Base-by-base conservation (phyloP, 2,329 filamentous ascomycete species). In the Knufia fluminis region DNA sequence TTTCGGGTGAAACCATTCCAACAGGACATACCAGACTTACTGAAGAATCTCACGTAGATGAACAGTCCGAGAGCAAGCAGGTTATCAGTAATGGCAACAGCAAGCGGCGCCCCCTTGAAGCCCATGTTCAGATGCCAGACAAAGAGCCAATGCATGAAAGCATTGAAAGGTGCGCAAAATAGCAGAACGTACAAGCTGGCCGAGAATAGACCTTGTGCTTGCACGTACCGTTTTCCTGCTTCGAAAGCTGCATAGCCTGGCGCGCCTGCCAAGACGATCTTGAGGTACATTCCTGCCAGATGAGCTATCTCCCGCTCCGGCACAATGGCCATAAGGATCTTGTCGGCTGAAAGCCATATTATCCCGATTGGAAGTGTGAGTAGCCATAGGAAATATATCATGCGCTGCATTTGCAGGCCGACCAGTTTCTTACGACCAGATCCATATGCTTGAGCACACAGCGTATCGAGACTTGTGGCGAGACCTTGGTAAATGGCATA, bases 391-490 rank as follows among this genome's bases (percentile, higher is more conserved):
- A 92, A 90, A 62, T 75, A 84, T 1, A 86, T 72, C 86, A 91
- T 91, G 50, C 86, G 77, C 67, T 92, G 85, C 54, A 87, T 76
- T 60, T 92, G 86, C 48, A 92, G 66, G 1, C 86, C 91, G 51
- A 97, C 91, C 3, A 97, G 78, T 58, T 90, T 85, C 63, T 85
- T 94, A 64, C 85, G 85, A 0, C 91, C 91, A 0, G 86, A 94
- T 2, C 92, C 91, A 63, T 94, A 97, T 0, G 92, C 91, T 66
- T 97, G 91, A 0, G 91, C 80, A 65, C 91, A 96, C 2, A 97
- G 79, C 0, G 91, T 97, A 67, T 97, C 91, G 32, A 97, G 73
- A 55, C 84, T 87, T 3, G 91, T 97, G 1, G 89, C 84, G 12
- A 97, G 75, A 7, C 58, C 58, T 62, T 89, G 85, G 62, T 86